Base-by-base conservation (phyloP, 306 rosid species). In the Fragaria nilgerrensis region DNA sequence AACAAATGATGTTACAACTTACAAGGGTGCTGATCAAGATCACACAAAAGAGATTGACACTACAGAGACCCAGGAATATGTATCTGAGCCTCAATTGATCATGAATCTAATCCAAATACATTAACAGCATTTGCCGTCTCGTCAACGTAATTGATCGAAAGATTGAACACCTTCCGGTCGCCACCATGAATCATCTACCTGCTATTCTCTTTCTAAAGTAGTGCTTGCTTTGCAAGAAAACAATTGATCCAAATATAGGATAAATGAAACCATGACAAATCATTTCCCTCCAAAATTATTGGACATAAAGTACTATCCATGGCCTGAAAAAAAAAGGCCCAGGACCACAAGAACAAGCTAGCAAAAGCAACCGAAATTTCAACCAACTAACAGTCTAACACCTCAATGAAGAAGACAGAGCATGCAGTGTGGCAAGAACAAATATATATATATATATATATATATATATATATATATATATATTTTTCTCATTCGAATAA, bases 211-310 rank as follows among this genome's bases (percentile, higher is more conserved):
- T 66, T 66, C 70, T 8, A 2, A 36, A 15, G 70, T 37, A 15
- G 70, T 37, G 48, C 70, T 37, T 37, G 17, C 70, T 66, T 66
- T 66, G 49, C 70, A 37, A 36, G 47, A 39, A 66, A 66, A 66
- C 48, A 36, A 66, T 66, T 9, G 47, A 19, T 66, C 70, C 37
- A 61, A 61, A 25, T 23, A 59, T 3, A 13, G 19, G 19, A 63
- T 27, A 61, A 58, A 4, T 13, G 67, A 61, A 23, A 23, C 67
- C 67, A 25, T 63, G 68, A 32, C 9, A 59, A 25, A 25, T 12
- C 66, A 61, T 25, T 63, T 32, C 70, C 70, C 70, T 37, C 48
- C 70, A 37, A 66, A 66, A 37, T 66, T 66, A 66, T 66, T 66
- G 70, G 70, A 37, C 48, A 17, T 34, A 64, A 64, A 15, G 43